These are phyloP conservation scores for Xylaria cubensis DNA, from an alignment of 495 filamentous ascomycete genomes.

Conservation along the genomic window DNA sequence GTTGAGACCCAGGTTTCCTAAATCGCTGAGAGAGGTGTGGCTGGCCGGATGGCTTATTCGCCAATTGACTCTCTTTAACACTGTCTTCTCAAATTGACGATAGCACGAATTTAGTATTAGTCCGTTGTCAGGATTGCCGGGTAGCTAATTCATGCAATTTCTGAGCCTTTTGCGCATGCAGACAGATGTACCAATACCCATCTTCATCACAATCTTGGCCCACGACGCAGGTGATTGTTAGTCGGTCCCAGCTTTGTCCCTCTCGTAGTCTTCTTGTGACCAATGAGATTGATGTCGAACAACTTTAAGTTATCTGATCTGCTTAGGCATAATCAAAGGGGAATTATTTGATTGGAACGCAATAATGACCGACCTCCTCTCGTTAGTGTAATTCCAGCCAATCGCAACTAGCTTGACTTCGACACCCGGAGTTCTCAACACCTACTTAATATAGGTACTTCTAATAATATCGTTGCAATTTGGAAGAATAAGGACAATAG, in stretches of 20 bases:
- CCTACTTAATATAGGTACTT: neutral
- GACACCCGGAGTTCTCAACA: neutral
- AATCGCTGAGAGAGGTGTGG: neutral
- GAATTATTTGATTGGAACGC: neutral
- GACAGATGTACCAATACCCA: neutral
- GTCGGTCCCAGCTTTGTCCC: neutral
- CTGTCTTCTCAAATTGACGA: neutral
- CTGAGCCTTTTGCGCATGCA: neutral
- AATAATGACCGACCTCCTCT: neutral
- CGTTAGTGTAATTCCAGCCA: neutral
- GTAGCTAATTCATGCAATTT: neutral
- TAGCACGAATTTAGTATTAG: neutral
- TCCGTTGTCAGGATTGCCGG: neutral
- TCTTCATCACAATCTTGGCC: neutral
- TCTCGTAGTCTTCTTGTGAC: neutral
- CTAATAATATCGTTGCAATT: neutral
- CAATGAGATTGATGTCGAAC: neutral
- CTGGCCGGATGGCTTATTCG: neutral
- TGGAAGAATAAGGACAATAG: neutral
- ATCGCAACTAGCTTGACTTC: neutral
- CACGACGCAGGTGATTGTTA: neutral
- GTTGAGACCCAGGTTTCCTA: constrained; percentile 7
- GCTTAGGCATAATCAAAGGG: neutral
- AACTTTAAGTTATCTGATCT: neutral
- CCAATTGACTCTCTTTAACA: neutral